Conservation (phyloP, 139 green algal genomes). For the Ulvella scutata region DNA sequence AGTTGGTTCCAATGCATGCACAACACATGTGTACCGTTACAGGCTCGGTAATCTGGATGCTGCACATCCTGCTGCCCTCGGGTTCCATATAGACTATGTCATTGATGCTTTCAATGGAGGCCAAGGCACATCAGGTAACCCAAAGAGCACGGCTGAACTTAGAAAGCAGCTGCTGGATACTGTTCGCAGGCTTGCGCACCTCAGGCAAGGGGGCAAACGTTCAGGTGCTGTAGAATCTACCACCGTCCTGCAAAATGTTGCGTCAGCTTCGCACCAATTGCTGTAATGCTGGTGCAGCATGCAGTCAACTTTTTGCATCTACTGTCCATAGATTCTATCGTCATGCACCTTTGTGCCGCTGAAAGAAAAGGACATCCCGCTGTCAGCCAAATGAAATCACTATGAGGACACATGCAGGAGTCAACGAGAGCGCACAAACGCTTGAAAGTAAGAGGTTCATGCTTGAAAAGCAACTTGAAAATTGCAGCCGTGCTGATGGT, state of each 20-base stretch:
- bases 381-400: too few species aligned
- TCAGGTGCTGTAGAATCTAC: too few species aligned
- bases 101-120: not conserved
- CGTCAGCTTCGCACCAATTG: too few species aligned
- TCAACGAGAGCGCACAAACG: not conserved
- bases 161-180: not conserved
- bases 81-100: constrained; percentile 17
- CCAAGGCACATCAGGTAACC: not conserved
- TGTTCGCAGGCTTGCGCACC: constrained; percentile 8
- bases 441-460: not conserved
- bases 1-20: too few species aligned
- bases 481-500: not conserved
- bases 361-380: too few species aligned
- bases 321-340: too few species aligned
- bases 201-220: constrained; percentile 3
- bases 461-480: not conserved
- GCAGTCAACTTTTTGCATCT: too few species aligned
- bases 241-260: too few species aligned
- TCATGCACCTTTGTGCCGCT: too few species aligned
- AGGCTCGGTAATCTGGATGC: constrained; percentile 22
- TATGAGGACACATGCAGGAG: too few species aligned
- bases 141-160: not conserved
- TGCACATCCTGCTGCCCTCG: not conserved
- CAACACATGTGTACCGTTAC: too few species aligned
- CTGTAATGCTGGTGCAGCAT: too few species aligned